These are phyloP conservation scores for Cornus florida DNA, from an alignment of 148 eudicot species.

Conservation along the genomic window DNA sequence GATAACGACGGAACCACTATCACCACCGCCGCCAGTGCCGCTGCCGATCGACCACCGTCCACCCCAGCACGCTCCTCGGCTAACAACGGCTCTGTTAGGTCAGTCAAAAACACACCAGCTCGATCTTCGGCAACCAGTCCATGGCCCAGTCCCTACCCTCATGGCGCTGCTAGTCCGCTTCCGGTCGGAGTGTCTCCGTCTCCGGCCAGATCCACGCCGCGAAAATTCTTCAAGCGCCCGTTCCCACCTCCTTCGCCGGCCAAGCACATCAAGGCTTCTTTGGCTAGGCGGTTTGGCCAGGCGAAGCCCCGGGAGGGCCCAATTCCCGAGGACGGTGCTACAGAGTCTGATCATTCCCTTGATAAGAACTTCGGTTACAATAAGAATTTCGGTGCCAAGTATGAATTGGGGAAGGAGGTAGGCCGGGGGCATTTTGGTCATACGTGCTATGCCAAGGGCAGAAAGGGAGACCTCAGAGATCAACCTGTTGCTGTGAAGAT, in stretches of 20 bases:
- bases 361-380: slow-evolving; percentile 53
- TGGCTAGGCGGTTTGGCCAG: slow-evolving; percentile 44
- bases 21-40: slow-evolving; percentile 16
- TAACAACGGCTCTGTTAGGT: slow-evolving; percentile 22
- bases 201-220: slow-evolving; percentile 70
- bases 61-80: slow-evolving; percentile 51
- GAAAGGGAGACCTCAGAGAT: slow-evolving; percentile 46
- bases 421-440: slow-evolving; percentile 65
- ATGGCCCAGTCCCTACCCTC: slow-evolving; percentile 76
- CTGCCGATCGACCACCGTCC: slow-evolving; percentile 28
- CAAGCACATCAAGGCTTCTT: slow-evolving; percentile 50
- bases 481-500: slow-evolving; percentile 54
- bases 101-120: slow-evolving; percentile 46
- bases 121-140: slow-evolving; percentile 40
- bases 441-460: slow-evolving; percentile 46
- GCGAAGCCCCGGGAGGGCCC: slow-evolving; percentile 44
- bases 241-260: slow-evolving; percentile 66
- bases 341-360: slow-evolving; percentile 20
- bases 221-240: slow-evolving; percentile 52
- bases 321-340: slow-evolving; percentile 44
- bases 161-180: slow-evolving; percentile 42
- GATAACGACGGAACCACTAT: slow-evolving; percentile 21
- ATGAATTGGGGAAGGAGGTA: slow-evolving; percentile 50
- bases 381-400: slow-evolving; percentile 51
- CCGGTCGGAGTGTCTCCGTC: slow-evolving; percentile 68